These are phyloP conservation scores for Pestalotiopsis sp. DNA, from an alignment of 2,329 filamentous ascomycete genomes.

Conservation along the genomic window DNA sequence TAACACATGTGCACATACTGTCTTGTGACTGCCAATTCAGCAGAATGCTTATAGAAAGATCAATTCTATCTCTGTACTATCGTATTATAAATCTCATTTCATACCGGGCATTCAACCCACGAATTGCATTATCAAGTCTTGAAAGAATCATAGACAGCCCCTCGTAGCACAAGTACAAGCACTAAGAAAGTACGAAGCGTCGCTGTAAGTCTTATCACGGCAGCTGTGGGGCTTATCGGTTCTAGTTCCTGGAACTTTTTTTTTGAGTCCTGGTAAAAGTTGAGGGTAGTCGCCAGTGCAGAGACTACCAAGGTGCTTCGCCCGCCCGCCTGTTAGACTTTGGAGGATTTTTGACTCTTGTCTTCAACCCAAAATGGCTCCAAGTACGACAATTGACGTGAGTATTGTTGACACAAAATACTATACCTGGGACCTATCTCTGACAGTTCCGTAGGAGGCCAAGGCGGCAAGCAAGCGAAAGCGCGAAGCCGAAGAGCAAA, in stretches of 20 bases:
- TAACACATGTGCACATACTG: too few species aligned
- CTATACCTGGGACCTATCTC: background rate
- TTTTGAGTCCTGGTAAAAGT: conserved; percentile 3
- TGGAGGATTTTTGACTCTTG: conserved; percentile 2
- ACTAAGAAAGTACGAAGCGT: background rate
- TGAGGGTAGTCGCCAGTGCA: background rate
- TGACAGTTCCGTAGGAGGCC: conserved; percentile 32
- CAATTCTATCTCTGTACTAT: too few species aligned
- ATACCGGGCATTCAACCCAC: background rate
- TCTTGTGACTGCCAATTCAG: background rate
- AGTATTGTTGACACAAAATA: conserved; percentile 10
- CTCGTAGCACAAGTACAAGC: background rate
- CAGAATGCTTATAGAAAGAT: background rate
- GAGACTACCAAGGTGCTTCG: background rate
- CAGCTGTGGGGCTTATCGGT: conserved; percentile 13
- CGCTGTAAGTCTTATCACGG: conserved; percentile 6
- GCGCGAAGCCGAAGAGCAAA: conserved; percentile 43
- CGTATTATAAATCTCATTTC: too few species aligned
- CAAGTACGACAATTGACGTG: conserved; percentile 26
- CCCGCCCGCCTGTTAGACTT: background rate
- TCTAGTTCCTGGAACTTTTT: conserved; percentile 10
- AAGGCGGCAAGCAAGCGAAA: conserved; percentile 48
- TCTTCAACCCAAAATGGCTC: conserved; percentile 27
- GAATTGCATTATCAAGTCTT: background rate
- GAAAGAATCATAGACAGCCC: background rate